Base-by-base conservation (phyloP, 768 basidiomycete genomes). In the Exsudoporus frostii region DNA sequence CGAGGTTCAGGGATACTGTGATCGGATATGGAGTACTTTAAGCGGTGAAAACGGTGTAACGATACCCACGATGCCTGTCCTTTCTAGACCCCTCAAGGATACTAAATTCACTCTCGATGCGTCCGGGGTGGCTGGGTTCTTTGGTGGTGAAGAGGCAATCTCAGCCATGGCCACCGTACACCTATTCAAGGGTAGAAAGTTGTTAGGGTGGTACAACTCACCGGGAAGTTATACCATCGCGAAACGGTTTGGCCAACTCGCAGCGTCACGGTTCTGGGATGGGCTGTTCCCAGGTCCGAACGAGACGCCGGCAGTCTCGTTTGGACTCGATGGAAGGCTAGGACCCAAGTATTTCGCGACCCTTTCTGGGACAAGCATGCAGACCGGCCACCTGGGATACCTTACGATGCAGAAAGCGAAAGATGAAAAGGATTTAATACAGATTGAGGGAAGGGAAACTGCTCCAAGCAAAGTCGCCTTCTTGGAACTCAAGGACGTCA, bases 201-300 rank as follows among this genome's bases (percentile, higher is more conserved):
- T 66, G 68, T 34, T 73, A 3, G 71, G 73, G 7, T 73, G 66
- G 67, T 71, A 74, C 47, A 74, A 73, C 40, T 70, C 71, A 7
- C 72, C 73, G 0, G 72, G 72, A 13, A 70, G 72, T 48, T 71
- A 70, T 24, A 63, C 56, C 1, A 48, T 74, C 20, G 72, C 71
- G 4, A 73, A 66, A 47, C 58, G 47, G 15, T 73, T 68, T 20
- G 69, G 68, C 13, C 61, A 62, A 25, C 29, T 73, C 10, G 69
- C 71, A 7, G 51, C 50, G 14, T 56, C 64, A 5, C 60, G 60
- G 19, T 20, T 71, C 41, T 71, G 70, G 70, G 62, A 65, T 47
- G 70, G 67, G 9, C 51, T 71, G 1, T 73, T 65, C 43, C 70
- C 70, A 7, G 70, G 70, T 11, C 56, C 54, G 17, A 63, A 64